These are phyloP conservation scores for Carpinus viminea DNA, from an alignment of 306 rosid genomes.

Conservation along the genomic window DNA sequence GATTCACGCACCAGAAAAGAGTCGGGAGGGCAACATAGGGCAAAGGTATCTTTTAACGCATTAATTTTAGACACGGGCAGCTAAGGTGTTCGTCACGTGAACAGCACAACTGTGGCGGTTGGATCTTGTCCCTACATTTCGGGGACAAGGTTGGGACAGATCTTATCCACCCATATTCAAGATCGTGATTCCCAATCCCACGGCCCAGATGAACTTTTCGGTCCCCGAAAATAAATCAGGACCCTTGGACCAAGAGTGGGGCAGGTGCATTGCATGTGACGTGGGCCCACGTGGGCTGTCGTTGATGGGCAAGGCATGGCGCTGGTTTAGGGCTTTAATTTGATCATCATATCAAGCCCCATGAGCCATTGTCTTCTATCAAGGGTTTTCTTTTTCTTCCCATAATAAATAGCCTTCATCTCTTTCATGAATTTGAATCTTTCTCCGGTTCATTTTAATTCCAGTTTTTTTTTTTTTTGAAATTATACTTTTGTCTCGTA, in stretches of 20 bases:
- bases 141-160: constrained; percentile 49
- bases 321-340: constrained; percentile 14
- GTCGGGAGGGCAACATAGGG: background rate
- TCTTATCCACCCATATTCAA: constrained; percentile 31
- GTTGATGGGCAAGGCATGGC: constrained; percentile 32
- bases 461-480: too few relatives aligned
- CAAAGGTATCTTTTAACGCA: background rate
- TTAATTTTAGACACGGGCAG: constrained; percentile 35
- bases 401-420: background rate
- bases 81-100: constrained; percentile 24
- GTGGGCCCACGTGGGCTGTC: constrained; percentile 36
- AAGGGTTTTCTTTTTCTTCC: constrained; percentile 4
- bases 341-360: background rate
- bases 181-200: constrained; percentile 19
- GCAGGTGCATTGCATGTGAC: constrained; percentile 34
- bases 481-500: too few relatives aligned
- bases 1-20: constrained; percentile 7
- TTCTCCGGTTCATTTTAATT: too few relatives aligned
- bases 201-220: background rate
- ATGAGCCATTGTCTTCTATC: constrained; percentile 17
- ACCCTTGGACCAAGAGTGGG: constrained; percentile 9
- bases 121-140: constrained; percentile 14
- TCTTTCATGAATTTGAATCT: too few relatives aligned
- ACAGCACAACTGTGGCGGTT: constrained; percentile 30
- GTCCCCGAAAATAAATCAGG: background rate